Percentiles rank a stretch among this genome's conserved stretches.
phyloP scores from a whole-genome alignment of 257 asterid genomes.

The Solanum lignicaule region DNA sequence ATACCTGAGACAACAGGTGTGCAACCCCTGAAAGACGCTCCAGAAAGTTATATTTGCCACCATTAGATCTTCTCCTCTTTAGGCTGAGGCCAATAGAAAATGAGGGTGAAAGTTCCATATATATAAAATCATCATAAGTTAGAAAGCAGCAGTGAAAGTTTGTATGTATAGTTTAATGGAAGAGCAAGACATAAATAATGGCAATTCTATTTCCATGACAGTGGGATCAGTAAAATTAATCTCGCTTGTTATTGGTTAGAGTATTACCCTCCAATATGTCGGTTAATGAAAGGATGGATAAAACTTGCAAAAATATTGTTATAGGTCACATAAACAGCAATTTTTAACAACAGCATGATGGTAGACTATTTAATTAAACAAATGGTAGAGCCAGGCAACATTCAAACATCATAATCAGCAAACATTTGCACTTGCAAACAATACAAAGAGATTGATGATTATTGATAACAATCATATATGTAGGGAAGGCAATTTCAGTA shows the following conservation, averaged over 20 bases:
- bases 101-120: background rate
- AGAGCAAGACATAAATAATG: background rate
- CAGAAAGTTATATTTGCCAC: conserved; percentile 54
- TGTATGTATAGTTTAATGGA: background rate
- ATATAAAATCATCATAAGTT: background rate
- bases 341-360: background rate
- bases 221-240: background rate
- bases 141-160: background rate
- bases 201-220: background rate
- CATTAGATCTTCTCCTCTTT: conserved; percentile 51
- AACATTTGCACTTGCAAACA: background rate
- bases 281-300: background rate
- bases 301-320: background rate
- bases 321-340: background rate
- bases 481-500: background rate
- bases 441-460: background rate
- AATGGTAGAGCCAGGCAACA: background rate
- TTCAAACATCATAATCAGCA: background rate
- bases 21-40: conserved; percentile 83
- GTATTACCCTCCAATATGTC: background rate
- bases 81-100: conserved; percentile 34
- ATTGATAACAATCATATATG: background rate
- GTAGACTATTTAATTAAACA: background rate
- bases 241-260: background rate
- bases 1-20: conserved; percentile 58